phyloP scores from a whole-genome alignment of 1,284 basidiomycete species.

The Rhodotorula sp. region DNA sequence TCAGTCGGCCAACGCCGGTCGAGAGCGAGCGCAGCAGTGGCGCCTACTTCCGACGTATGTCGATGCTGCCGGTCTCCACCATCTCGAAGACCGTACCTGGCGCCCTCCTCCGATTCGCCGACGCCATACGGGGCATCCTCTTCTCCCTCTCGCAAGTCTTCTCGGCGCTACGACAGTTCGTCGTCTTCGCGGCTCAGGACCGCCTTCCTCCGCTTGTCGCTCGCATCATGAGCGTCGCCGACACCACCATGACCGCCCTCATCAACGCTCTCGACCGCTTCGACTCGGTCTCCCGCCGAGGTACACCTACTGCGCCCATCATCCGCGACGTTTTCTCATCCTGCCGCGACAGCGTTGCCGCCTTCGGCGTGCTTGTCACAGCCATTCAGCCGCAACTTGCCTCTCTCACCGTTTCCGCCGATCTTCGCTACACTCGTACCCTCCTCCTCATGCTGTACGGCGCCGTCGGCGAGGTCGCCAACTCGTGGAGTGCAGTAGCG shows the following conservation, averaged over 20 bases:
- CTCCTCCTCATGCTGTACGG: constrained; percentile 86
- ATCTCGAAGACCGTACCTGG: constrained; percentile 70
- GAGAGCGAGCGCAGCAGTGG: constrained; percentile 63
- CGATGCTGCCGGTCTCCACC: constrained; percentile 65
- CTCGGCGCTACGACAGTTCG: constrained; percentile 83
- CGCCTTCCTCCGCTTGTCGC: constrained; percentile 75
- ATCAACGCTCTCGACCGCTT: constrained; percentile 90
- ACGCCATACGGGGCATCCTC: constrained; percentile 84
- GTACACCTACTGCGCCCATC: constrained; percentile 64
- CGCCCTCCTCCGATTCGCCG: constrained; percentile 70
- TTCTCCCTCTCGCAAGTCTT: constrained; percentile 93
- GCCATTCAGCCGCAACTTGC: constrained; percentile 37
- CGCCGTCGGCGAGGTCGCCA: constrained; percentile 80
- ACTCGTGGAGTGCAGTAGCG: constrained; percentile 77
- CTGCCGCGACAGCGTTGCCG: constrained; percentile 78
- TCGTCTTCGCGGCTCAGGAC: constrained; percentile 79
- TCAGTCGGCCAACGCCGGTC: constrained; percentile 57
- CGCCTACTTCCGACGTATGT: constrained; percentile 85
- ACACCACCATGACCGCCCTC: constrained; percentile 73
- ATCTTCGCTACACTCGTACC: constrained; percentile 83
- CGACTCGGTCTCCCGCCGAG: constrained; percentile 73
- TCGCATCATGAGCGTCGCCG: constrained; percentile 81
- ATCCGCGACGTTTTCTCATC: constrained; percentile 78
- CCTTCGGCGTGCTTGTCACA: constrained; percentile 72
- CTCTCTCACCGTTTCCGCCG: constrained; percentile 63